These are phyloP conservation scores for Xylaria curta DNA, from an alignment of 495 filamentous ascomycete genomes.

Conservation along the genomic window DNA sequence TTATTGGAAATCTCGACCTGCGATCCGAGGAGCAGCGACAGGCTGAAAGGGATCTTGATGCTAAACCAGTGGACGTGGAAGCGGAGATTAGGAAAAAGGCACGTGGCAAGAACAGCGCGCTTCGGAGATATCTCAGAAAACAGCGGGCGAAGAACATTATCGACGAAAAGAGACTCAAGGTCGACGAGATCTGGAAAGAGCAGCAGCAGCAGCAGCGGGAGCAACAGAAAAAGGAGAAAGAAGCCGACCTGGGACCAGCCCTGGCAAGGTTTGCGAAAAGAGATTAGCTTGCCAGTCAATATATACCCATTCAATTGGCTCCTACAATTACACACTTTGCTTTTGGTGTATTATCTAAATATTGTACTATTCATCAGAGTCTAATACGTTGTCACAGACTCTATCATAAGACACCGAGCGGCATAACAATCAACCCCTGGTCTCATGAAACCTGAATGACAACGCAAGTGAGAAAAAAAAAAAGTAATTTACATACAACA, in stretches of 20 bases:
- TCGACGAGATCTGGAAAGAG: slow-evolving; percentile 56
- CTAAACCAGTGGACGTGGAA: slow-evolving; percentile 72
- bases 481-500: too few species aligned
- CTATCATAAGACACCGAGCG: too few species aligned
- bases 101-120: slow-evolving; percentile 87
- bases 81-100: slow-evolving; percentile 73
- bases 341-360: not conserved
- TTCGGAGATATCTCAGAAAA: slow-evolving; percentile 89
- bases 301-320: slow-evolving; percentile 23
- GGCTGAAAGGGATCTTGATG: slow-evolving; percentile 77
- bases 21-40: slow-evolving; percentile 73
- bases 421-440: too few species aligned
- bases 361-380: too few species aligned
- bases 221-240: slow-evolving; percentile 49
- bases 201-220: slow-evolving; percentile 49
- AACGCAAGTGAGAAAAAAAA: too few species aligned
- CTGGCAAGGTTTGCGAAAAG: slow-evolving; percentile 55
- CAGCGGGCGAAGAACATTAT: slow-evolving; percentile 88
- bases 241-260: slow-evolving; percentile 53
- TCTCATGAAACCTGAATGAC: too few species aligned
- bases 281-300: slow-evolving; percentile 40
- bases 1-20: slow-evolving; percentile 84
- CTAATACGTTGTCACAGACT: too few species aligned
- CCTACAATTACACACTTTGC: not conserved
- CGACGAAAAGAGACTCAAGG: slow-evolving; percentile 74